Evolutionary conservation across 2,329 filamentous ascomycete species (phyloP).

Genomic region (Trematosphaeria pertusa): DNA sequence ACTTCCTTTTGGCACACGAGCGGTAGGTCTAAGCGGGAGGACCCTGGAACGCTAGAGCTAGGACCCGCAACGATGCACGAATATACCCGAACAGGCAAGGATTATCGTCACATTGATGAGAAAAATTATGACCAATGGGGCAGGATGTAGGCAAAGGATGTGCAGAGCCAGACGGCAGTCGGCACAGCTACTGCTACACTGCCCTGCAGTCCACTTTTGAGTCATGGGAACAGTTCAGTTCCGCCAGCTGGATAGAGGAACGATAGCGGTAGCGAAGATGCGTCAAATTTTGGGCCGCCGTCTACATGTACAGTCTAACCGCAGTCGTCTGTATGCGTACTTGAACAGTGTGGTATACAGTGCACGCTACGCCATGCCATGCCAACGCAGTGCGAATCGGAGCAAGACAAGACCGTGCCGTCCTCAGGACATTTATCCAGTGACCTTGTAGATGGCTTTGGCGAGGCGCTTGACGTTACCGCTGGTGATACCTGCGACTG

Average conservation of each 20-base stretch:
- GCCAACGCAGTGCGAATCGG: conserved; percentile 9
- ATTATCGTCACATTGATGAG: background rate
- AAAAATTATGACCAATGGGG: background rate
- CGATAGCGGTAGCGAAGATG: background rate
- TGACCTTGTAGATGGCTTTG: conserved; percentile 84
- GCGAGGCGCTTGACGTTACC: conserved; percentile 81
- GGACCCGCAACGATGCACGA: conserved; percentile 6
- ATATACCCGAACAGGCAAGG: conserved; percentile 3
- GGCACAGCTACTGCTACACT: background rate
- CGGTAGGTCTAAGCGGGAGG: conserved; percentile 1
- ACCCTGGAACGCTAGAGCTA: conserved; percentile 6
- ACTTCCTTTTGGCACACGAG: conserved; percentile 3
- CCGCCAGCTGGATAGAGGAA: background rate
- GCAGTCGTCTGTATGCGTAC: conserved; percentile 6
- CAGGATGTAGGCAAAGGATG: background rate
- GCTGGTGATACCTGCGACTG: conserved; percentile 81
- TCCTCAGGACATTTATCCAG: conserved; percentile 56
- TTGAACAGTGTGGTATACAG: conserved; percentile 27
- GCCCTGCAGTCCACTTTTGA: too few species aligned
- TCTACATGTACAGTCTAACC: conserved; percentile 14
- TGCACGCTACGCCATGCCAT: conserved; percentile 27
- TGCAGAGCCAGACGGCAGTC: background rate
- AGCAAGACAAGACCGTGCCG: background rate
- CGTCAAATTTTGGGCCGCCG: conserved; percentile 6
- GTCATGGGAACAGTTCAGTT: background rate